These are phyloP conservation scores for Pichia phayaonensis DNA, from an alignment of 805 yeast species.

Conservation along the genomic window DNA sequence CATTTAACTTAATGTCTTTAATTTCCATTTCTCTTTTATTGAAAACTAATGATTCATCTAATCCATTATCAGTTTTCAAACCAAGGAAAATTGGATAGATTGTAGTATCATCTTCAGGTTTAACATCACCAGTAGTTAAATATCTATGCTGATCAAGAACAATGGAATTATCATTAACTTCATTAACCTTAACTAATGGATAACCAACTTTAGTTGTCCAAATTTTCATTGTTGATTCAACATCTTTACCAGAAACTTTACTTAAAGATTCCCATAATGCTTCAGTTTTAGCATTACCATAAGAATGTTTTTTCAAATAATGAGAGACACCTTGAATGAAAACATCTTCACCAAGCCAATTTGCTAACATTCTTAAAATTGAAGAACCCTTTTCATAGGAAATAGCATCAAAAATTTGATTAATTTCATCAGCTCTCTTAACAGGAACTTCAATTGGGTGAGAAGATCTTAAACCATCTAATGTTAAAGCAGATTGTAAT, in stretches of 20 bases:
- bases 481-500: slow-evolving; percentile 42
- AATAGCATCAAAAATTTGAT: slow-evolving; percentile 77
- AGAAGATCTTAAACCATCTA: slow-evolving; percentile 57
- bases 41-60: slow-evolving; percentile 25
- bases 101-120: slow-evolving; percentile 52
- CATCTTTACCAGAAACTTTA: slow-evolving; percentile 60
- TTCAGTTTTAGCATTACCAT: slow-evolving; percentile 62
- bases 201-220: slow-evolving; percentile 75
- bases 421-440: slow-evolving; percentile 69
- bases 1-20: slow-evolving; percentile 12
- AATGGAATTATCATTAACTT: slow-evolving; percentile 26
- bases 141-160: slow-evolving; percentile 52
- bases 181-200: slow-evolving; percentile 54
- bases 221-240: slow-evolving; percentile 51
- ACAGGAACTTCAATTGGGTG: slow-evolving; percentile 88
- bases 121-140: slow-evolving; percentile 58
- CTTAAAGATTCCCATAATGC: slow-evolving; percentile 67
- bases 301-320: slow-evolving; percentile 58
- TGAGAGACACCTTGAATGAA: slow-evolving; percentile 69
- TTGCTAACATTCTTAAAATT: slow-evolving; percentile 66
- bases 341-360: slow-evolving; percentile 58
- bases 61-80: slow-evolving; percentile 22
- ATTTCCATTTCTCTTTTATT: slow-evolving; percentile 18
- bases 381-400: slow-evolving; percentile 81
- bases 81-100: slow-evolving; percentile 52